Evolutionary conservation across 108 stramenopile species (phyloP), one percentile per base, ranked within the genome.

Genomic region (Nannochloropsis oceanica): DNA sequence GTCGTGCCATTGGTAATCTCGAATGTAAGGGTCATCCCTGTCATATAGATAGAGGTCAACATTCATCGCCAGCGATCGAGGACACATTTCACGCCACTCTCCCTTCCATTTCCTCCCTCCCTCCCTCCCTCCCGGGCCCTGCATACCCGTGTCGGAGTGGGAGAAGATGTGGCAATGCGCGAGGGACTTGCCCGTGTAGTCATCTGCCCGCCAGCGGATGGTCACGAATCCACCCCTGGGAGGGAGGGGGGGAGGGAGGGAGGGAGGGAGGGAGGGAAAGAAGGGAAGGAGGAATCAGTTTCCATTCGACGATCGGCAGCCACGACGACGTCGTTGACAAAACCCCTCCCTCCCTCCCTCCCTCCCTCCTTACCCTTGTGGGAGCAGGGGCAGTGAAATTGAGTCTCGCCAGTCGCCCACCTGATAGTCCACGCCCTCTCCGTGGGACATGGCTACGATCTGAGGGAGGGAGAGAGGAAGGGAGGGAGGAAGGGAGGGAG

Each of bases 361-460:
- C 46, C 18, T 18, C 46, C 46, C 46, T 50, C 46, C 46, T 50
- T 8, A 87, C 87, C 42, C 89, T 90, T 12, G 90, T 90, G 9
- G 90, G 91, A 14, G 90, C 27, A 11, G 91, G 14, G 46, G 91
- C 8, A 91, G n/a, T 8, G 87, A 84, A 18, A 91, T 88, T 2
- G 91, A 90, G 84, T 91, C 91, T 22, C 91, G 90, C 90, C 90
- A 91, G 86, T 91, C 91, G 3, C 91, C 91, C 18, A 91, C 86
- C 8, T 25, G 22, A 44, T 87, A 90, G 88, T 90, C 90, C 25
- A 85, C 43, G 27, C 86, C 82, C 26, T 79, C 26, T 44, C 81
- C 81, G 81, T 44, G 43, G 22, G 84, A 80, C 25, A 82, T 18
- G 22, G 7, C 79, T 22, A 85, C 85, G 44, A 50, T 50, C 46